These are phyloP conservation scores for Diutina mesorugosa DNA, from an alignment of 1,139 yeast species.

Conservation along the genomic window DNA sequence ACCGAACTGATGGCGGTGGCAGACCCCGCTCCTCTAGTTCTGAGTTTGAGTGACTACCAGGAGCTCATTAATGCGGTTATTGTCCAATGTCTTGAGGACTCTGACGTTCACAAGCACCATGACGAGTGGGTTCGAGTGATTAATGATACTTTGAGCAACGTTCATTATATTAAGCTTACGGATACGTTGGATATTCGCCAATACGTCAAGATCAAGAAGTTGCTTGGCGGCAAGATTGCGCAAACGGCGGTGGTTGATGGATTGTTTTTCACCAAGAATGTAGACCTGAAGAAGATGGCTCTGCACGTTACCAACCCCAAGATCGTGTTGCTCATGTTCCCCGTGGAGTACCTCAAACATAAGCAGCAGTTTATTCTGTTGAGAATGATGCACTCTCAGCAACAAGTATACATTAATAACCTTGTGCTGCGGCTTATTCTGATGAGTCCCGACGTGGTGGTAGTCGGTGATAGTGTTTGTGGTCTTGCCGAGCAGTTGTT, in stretches of 20 bases:
- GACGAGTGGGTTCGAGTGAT: slow-evolving; percentile 27
- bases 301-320: slow-evolving; percentile 49
- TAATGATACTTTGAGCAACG: slow-evolving; percentile 13
- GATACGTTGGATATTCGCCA: slow-evolving; percentile 79
- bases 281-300: slow-evolving; percentile 79
- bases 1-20: not conserved
- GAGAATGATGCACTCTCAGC: slow-evolving; percentile 80
- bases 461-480: slow-evolving; percentile 72
- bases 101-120: slow-evolving; percentile 20
- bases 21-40: not conserved
- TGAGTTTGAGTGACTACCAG: slow-evolving; percentile 1
- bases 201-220: slow-evolving; percentile 74
- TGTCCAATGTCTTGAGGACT: slow-evolving; percentile 55
- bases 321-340: slow-evolving; percentile 76
- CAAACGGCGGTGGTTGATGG: slow-evolving; percentile 66
- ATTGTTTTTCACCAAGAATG: slow-evolving; percentile 68
- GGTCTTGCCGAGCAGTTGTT: slow-evolving; percentile 69
- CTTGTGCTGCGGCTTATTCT: slow-evolving; percentile 70
- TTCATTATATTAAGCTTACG: slow-evolving; percentile 27
- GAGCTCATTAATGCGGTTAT: slow-evolving; percentile 26
- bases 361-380: slow-evolving; percentile 70
- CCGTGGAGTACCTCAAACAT: slow-evolving; percentile 68
- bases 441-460: slow-evolving; percentile 65
- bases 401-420: slow-evolving; percentile 70
- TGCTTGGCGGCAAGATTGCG: slow-evolving; percentile 57